phyloP scores from a whole-genome alignment of 2,329 filamentous ascomycete species.

The Claviceps pazoutovae region DNA sequence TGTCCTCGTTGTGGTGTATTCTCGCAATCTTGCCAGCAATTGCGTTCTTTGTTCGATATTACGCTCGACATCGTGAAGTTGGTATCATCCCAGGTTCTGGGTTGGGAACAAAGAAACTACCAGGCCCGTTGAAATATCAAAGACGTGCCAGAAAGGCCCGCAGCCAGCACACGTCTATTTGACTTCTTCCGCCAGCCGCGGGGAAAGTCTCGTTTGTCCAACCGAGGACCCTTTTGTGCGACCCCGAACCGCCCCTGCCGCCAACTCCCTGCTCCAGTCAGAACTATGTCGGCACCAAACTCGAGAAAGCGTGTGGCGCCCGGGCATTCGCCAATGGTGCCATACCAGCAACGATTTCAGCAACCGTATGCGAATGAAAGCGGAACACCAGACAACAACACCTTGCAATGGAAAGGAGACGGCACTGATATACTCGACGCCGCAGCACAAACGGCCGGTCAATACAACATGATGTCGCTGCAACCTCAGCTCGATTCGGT shows the following conservation, averaged over 20 bases:
- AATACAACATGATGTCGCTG: slow-evolving; percentile 25
- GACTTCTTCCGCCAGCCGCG: neutral
- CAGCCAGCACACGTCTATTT: neutral
- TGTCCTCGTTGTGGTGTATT: neutral
- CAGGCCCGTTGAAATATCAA: neutral
- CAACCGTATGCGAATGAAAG: slow-evolving; percentile 30
- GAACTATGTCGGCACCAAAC: slow-evolving; percentile 34
- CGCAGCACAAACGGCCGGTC: slow-evolving; percentile 18
- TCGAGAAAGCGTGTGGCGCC: slow-evolving; percentile 62
- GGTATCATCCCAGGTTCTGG: neutral
- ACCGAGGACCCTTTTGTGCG: neutral
- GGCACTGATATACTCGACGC: slow-evolving; percentile 23
- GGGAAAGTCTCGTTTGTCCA: neutral
- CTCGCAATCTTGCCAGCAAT: neutral
- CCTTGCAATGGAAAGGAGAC: slow-evolving; percentile 32
- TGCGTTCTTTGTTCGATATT: neutral
- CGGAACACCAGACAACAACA: slow-evolving; percentile 33
- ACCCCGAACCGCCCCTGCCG: neutral
- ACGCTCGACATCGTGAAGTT: neutral
- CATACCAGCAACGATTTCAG: slow-evolving; percentile 36
- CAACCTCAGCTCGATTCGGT: slow-evolving; percentile 21
- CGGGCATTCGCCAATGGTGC: slow-evolving; percentile 50
- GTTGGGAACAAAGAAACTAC: neutral
- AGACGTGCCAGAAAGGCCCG: neutral
- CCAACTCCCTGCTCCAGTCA: neutral